Base-by-base conservation (phyloP, 2,329 filamentous ascomycete species). In the Epichloe glyceriae region DNA sequence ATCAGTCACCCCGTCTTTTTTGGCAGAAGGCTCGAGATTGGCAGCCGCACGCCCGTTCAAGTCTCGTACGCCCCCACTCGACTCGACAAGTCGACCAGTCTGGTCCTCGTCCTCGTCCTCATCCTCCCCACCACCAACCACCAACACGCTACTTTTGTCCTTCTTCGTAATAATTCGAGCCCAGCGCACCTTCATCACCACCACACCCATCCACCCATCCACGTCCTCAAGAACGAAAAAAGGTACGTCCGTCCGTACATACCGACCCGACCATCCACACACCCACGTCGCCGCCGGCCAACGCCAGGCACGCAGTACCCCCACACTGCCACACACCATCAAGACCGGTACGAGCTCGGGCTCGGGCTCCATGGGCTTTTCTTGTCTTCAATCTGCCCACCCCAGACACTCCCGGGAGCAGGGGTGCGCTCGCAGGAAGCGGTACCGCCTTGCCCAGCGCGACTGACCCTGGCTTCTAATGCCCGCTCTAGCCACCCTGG, bases 401-500 rank as follows among this genome's bases (percentile, higher is more conserved):
- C 50, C 35, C 45, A 34, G 49, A 45, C 20, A 52, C 40, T 52
- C 50, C 50, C 50, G 50, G n/a, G 20, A 22, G 30, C 46, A 46
- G 46, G 52, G 52, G 50, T 50, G 40, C 35, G 14, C 22, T 50
- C 33, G 19, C 22, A 46, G 45, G 19, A 50, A 51, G 42, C 52
- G 47, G 49, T 53, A 49, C 53, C 53, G 51, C 52, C 48, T 47
- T 33, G 52, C 48, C 44, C 51, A 30, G 53, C 52, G 50, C 43
- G 17, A 51, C 52, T 40, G 52, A 54, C 49, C 55, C 55, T 54
- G 38, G 52, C 54, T 33, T 44, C 30, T 52, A 40, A 30, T 50
- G 50, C 50, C 52, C 55, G 55, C 54, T 55, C 50, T 53, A 54
- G 52, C 53, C 48, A 53, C 55, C 58, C 55, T 56, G 56, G 72